phyloP scores from a whole-genome alignment of 768 basidiomycete genomes.

The Lentinula sp. region DNA sequence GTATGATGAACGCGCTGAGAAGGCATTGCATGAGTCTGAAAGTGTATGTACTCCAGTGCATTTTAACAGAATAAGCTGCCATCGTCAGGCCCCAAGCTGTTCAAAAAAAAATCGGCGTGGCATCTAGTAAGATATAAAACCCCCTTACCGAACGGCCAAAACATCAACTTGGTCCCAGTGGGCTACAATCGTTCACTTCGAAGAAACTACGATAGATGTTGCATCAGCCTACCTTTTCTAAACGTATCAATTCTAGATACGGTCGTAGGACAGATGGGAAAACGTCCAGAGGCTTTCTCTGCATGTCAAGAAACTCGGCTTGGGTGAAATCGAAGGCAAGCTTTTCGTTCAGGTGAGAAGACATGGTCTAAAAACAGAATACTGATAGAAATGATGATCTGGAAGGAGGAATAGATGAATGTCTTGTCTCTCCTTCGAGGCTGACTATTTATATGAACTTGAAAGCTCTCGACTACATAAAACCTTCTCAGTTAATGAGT shows the following conservation, averaged over 20 bases:
- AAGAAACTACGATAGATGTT: background rate
- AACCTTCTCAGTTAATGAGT: background rate
- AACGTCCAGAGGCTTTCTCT: slow-evolving; percentile 20
- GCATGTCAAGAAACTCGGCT: slow-evolving; percentile 16
- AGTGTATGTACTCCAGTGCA: slow-evolving; percentile 26
- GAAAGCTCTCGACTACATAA: background rate
- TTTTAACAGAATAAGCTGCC: slow-evolving; percentile 32
- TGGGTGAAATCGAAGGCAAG: slow-evolving; percentile 4
- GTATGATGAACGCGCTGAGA: slow-evolving; percentile 34
- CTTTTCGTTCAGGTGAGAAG: slow-evolving; percentile 16
- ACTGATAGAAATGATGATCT: too few relatives aligned
- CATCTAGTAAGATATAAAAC: background rate
- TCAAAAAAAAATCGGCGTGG: background rate
- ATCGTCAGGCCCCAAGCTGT: slow-evolving; percentile 42
- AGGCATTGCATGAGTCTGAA: slow-evolving; percentile 26
- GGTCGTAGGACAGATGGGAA: slow-evolving; percentile 25
- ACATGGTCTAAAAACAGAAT: slow-evolving; percentile 10
- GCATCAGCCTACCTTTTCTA: slow-evolving; percentile 36
- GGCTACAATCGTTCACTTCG: slow-evolving; percentile 24
- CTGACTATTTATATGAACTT: background rate
- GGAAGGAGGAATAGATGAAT: background rate
- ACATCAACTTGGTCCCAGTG: slow-evolving; percentile 45
- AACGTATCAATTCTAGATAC: slow-evolving; percentile 44
- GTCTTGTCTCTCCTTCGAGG: background rate
- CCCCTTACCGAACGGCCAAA: slow-evolving; percentile 44